Base-by-base conservation (phyloP, 768 basidiomycete species). In the Auriscalpium orientale region DNA sequence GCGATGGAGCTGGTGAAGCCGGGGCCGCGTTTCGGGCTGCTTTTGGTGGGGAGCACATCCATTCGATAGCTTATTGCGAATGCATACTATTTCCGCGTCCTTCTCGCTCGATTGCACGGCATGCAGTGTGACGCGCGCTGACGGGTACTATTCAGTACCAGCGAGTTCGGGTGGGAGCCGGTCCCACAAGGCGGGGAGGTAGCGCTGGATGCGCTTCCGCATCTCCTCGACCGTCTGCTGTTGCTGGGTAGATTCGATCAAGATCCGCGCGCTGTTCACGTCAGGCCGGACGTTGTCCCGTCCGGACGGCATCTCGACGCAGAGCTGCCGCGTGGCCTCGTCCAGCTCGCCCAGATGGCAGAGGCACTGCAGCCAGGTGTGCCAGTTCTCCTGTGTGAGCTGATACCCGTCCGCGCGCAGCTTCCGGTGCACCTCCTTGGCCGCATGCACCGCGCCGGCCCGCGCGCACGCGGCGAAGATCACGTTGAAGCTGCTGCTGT, bases 391-490 rank as follows among this genome's bases (percentile, higher is more conserved):
- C 58, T 74, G 63, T 65, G 86, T 84, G 53, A 88, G 72, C 38
- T 58, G 64, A 66, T 79, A 89, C 21, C 73, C 75, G 47, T 74
- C 74, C 51, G 69, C 74, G 33, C 68, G 68, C 49, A 87, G 73
- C 64, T 79, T 81, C 34, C 66, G 59, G 70, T 81, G 79, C 37
- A 89, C 79, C 46, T 76, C 74, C 51, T 71, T 72, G 0, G 84
- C 89, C 16, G 79, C 70, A 20, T 70, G 71, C 60, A 74, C 67
- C 11, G 81, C 75, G 4, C 75, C 71, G 8, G 83, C 77, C 60
- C 75, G 81, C 1, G 86, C 90, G 61, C 92, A 95, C 1, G 88
- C 84, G 65, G 95, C 93, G 34, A 95, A 68, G 58, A 94, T 84
- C 72, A 94, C 88, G 70, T 82, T 89, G 51, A 98, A 79, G 57